Base-by-base conservation (phyloP, 2,329 filamentous ascomycete genomes). In the Venturia carpophila region DNA sequence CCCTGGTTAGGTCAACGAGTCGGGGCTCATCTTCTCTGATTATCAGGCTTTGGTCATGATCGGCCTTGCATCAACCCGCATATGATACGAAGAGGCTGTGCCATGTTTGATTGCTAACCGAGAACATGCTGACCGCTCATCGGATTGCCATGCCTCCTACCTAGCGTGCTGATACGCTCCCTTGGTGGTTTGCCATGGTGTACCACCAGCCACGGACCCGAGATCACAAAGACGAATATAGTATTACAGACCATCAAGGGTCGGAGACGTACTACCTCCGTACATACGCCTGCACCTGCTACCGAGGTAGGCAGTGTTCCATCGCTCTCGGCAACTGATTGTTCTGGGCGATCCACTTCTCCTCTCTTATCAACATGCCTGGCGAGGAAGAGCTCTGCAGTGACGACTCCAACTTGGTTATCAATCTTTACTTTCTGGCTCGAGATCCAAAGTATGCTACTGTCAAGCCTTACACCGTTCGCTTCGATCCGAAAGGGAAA, bases 391-490 rank as follows among this genome's bases (percentile, higher is more conserved):
- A 49, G 27, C 21, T 13, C 21, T 9, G 9, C 21, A 49, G 47
- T 15, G 7, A 49, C 11, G 5, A 11, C 10, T 13, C 47, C 41
- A 34, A 64, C 24, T 7, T 65, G 24, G 10, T 62, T n/a, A 34
- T 37, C 41, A 55, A 65, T 27, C 63, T 65, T 30, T 56, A 39
- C 30, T 65, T 62, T 37, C 21, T 65, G 5, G 42, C 64, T 56
- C 49, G 47, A n/a, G 63, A 65, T 34, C 27, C 21, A 34, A 65
- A 43, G 37, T 55, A 65, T 63, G 24, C 21, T 19, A 65, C 63
- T 9, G 63, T 65, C 19, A 65, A 65, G 55, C 63, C 63, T n/a
- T 65, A 65, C 43, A 65, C 64, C 19, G 34, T 65, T n/a, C 63
- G 63, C 19, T 65, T 65, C 58, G 63, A 65, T 52, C 63, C 63